Conservation (phyloP, 1,284 basidiomycete species). For the Ganoderma lucidum region DNA sequence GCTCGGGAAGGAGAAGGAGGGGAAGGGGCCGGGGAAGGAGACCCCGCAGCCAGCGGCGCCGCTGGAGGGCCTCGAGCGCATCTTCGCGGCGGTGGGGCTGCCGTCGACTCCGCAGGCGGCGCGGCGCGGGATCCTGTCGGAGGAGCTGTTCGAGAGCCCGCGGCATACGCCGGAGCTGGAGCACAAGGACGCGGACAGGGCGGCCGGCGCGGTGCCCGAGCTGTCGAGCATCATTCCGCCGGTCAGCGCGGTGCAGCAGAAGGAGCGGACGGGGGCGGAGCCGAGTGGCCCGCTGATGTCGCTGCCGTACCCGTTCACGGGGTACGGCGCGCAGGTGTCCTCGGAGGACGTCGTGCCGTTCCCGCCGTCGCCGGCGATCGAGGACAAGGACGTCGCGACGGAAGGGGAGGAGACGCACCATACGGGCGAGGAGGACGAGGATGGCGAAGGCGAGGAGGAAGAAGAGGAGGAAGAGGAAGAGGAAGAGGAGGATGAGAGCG, state of each 20-base stretch:
- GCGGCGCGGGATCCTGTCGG: conserved; percentile 61
- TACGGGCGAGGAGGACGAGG: conserved; percentile 37
- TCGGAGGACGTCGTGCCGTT: conserved; percentile 72
- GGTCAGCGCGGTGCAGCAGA: conserved; percentile 31
- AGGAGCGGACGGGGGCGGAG: conserved; percentile 37
- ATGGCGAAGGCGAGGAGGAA: conserved; percentile 39
- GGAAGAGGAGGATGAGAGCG: conserved; percentile 52
- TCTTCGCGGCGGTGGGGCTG: no score
- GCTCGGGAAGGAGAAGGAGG: conserved; percentile 48
- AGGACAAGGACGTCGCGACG: conserved; percentile 36
- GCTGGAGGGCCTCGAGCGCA: no score
- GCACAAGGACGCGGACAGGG: no score
- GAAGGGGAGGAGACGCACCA: conserved; percentile 39
- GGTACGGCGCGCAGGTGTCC: conserved; percentile 61
- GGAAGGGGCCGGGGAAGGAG: conserved; percentile 39
- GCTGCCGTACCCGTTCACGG: no score
- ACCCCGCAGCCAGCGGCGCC: no score
- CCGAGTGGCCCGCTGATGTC: no score
- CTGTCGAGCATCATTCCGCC: conserved; percentile 52
- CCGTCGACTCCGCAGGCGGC: no score
- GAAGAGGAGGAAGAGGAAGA: conserved; percentile 48
- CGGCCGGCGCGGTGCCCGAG: no score
- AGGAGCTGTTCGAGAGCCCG: no score
- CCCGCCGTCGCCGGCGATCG: conserved; percentile 63
- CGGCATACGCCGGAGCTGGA: no score